Evolutionary conservation across 495 filamentous ascomycete species (phyloP), one percentile per base, ranked within the genome.

Genomic region (Lasiosphaeris hirsuta): DNA sequence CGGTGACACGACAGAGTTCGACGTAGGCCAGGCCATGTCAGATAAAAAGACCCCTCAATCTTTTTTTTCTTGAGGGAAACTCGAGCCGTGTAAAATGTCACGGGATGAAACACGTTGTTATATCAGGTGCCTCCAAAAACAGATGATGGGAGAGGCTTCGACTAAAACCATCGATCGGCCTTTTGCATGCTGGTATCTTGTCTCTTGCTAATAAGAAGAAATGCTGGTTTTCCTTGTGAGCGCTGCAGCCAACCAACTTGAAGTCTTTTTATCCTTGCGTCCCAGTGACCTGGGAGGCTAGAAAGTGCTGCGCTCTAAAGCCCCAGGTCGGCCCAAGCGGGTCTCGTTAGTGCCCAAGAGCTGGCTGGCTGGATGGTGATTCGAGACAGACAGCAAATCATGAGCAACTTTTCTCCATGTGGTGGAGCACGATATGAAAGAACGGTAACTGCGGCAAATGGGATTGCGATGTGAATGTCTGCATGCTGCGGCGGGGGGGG

Each of bases 61-160:
- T n/a, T n/a, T n/a, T n/a, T n/a, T n/a, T n/a, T n/a, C n/a, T n/a
- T n/a, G n/a, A n/a, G n/a, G n/a, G n/a, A n/a, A n/a, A 19, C 45
- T 19, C 9, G 33, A 48, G 45, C 33, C 45, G 19, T 14, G 15
- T 48, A 19, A 48, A 48, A 23, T 23, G 45, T 48, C 45, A 48
- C 45, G 45, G 45, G 45, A 48, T 19, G 19, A 48, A 48, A 19
- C 45, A 19, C 45, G 45, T 48, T 14, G 45, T 33, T n/a, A n/a
- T n/a, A n/a, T n/a, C n/a, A n/a, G n/a, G n/a, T n/a, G n/a, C n/a
- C n/a, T n/a, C n/a, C n/a, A n/a, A n/a, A n/a, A n/a, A n/a, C n/a
- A n/a, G 14, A 14, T 48, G 5, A 48, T 19, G 15, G 15, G 19
- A 33, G 14, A 48, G 45, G 19, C 17, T 7, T 33, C 19, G 45